Evolutionary conservation across 2,329 filamentous ascomycete species (phyloP).

Genomic region (Xylariaceae sp.): DNA sequence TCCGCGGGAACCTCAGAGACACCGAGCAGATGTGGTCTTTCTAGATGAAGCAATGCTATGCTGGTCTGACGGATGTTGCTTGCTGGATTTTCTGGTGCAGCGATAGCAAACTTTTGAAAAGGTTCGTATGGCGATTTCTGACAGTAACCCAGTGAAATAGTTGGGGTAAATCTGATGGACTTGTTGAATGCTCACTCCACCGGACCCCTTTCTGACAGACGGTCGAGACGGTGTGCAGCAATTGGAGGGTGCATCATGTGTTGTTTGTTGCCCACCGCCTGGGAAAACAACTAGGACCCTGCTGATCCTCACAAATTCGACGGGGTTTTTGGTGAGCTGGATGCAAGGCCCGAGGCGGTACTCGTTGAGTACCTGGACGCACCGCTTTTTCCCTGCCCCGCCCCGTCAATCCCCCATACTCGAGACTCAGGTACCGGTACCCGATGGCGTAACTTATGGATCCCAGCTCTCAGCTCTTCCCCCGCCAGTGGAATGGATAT

Average conservation of each 20-base stretch:
- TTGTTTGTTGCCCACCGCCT: neutral
- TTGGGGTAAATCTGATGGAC: slow-evolving; percentile 29
- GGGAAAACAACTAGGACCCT: slow-evolving; percentile 1
- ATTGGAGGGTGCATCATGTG: no score
- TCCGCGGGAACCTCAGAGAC: no score
- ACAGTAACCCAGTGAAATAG: slow-evolving; percentile 19
- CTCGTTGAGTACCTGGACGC: slow-evolving; percentile 3
- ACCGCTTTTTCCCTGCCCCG: slow-evolving; percentile 1
- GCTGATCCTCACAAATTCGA: slow-evolving; percentile 1
- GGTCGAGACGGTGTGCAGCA: no score
- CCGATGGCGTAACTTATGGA: no score
- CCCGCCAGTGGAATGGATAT: no score
- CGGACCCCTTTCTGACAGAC: neutral
- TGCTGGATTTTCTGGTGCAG: no score
- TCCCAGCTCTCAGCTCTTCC: no score
- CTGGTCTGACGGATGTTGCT: no score
- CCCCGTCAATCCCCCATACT: slow-evolving; percentile 8
- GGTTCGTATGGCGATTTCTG: slow-evolving; percentile 3
- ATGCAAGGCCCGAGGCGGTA: slow-evolving; percentile 1
- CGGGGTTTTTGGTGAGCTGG: neutral
- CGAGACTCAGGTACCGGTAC: slow-evolving; percentile 14
- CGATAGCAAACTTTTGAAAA: neutral
- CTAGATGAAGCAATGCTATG: no score
- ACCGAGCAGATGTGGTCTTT: no score
- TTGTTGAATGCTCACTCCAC: slow-evolving; percentile 24